Conservation (phyloP, 164 flowering plant genomes). For the Cinnamomum micranthum region DNA sequence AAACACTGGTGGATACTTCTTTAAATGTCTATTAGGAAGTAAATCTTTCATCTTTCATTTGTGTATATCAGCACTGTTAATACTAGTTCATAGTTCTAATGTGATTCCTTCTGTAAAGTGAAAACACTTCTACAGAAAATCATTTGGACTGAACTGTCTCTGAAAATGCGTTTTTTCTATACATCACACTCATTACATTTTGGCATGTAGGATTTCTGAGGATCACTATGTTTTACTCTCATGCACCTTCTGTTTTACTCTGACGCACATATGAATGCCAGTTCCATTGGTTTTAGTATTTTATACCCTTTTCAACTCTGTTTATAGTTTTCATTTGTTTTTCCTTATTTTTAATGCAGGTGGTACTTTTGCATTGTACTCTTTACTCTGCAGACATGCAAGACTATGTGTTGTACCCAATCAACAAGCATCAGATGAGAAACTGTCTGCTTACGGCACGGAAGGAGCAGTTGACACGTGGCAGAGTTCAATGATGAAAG, state of each 20-base stretch:
- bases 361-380: slow-evolving; percentile 80
- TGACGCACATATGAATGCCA: background rate
- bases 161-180: background rate
- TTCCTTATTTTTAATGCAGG: slow-evolving; percentile 39
- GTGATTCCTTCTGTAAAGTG: background rate
- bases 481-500: slow-evolving; percentile 42
- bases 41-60: too few relatives aligned
- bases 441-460: slow-evolving; percentile 35
- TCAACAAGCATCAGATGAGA: slow-evolving; percentile 51
- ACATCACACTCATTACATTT: background rate
- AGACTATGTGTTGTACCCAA: slow-evolving; percentile 57
- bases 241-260: background rate
- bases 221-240: background rate
- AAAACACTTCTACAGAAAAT: background rate
- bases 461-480: slow-evolving; percentile 35
- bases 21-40: too few relatives aligned
- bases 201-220: background rate
- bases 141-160: background rate
- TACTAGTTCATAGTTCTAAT: too few relatives aligned
- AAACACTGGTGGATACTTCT: too few relatives aligned
- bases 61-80: too few relatives aligned
- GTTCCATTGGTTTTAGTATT: background rate
- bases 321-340: background rate
- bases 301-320: background rate
- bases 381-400: slow-evolving; percentile 70